A percentile compares a stretch with the other conserved stretches of the same genome.
Conservation (phyloP, 495 filamentous ascomycete genomes). For the Penicillium tannophilum region DNA sequence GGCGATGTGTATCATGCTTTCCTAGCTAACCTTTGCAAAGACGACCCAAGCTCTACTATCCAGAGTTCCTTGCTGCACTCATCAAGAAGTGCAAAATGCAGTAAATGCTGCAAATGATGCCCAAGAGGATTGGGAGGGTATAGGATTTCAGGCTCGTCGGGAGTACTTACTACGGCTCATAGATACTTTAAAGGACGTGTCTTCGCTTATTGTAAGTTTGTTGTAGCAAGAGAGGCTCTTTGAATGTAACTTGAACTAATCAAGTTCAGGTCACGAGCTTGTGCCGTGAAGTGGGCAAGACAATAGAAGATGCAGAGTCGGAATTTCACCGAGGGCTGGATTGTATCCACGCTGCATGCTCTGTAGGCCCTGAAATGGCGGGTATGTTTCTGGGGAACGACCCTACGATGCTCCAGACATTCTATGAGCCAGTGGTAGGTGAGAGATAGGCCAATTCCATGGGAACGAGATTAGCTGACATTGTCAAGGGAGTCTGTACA, state of each 20-base stretch:
- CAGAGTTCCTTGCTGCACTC: conserved; percentile 25
- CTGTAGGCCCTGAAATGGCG: conserved; percentile 30
- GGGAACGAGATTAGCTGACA: not conserved
- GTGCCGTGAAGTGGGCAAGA: conserved; percentile 31
- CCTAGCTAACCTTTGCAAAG: conserved; percentile 8
- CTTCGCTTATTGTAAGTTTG: conserved; percentile 23
- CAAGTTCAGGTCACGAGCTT: conserved; percentile 12
- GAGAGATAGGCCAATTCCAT: not conserved
- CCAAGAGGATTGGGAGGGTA: conserved; percentile 23
- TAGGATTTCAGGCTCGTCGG: conserved; percentile 24
- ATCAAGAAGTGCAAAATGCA: conserved; percentile 28
- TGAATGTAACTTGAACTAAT: not conserved
- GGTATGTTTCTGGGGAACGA: conserved; percentile 32
- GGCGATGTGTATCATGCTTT: not conserved
- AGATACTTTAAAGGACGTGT: conserved; percentile 25
- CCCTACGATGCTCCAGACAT: conserved; percentile 25
- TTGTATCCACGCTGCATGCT: conserved; percentile 33
- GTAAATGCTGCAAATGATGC: conserved; percentile 26
- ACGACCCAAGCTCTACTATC: conserved; percentile 25
- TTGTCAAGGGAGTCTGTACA: conserved; percentile 29
- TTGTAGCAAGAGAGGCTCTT: not conserved
- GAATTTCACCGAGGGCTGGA: conserved; percentile 31
- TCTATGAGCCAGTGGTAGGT: conserved; percentile 29
- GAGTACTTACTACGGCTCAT: conserved; percentile 27
- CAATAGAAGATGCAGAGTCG: conserved; percentile 29